Conservation (phyloP, 1,284 basidiomycete genomes). For the Cutaneotrichosporon cavernicola region DNA sequence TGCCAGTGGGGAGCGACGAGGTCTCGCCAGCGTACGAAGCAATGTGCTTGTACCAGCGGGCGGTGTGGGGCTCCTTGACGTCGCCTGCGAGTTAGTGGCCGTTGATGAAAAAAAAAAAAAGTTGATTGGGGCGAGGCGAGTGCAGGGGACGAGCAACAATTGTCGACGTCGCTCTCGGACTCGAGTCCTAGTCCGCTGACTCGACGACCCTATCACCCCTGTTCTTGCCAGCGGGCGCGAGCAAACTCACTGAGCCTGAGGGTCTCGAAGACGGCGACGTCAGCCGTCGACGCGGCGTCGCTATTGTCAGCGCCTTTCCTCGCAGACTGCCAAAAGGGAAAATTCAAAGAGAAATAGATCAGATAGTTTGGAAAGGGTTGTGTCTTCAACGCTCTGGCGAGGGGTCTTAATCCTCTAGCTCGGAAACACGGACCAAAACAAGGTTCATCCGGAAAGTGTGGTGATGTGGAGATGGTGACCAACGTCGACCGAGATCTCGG, state of each 20-base stretch:
- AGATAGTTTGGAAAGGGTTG: constrained; percentile 73
- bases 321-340: constrained; percentile 13
- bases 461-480: constrained; percentile 2
- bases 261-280: constrained; percentile 89
- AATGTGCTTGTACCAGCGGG: constrained; percentile 95
- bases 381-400: constrained; percentile 61
- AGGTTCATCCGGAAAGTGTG: constrained; percentile 63
- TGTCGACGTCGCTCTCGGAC: not conserved
- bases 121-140: not conserved
- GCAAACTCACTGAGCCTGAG: constrained; percentile 18
- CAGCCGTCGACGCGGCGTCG: constrained; percentile 92
- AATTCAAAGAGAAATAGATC: constrained; percentile 66
- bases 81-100: constrained; percentile 52
- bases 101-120: not conserved
- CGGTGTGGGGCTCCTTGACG: constrained; percentile 70
- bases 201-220: not conserved
- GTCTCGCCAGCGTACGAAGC: constrained; percentile 79
- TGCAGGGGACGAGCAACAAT: not conserved
- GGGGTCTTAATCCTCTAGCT: constrained; percentile 94
- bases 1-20: constrained; percentile 75
- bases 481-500: not conserved
- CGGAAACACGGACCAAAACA: constrained; percentile 99
- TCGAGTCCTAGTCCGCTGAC: not conserved
- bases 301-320: constrained; percentile 56
- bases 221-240: not conserved